Base-by-base conservation (phyloP, 2,329 filamentous ascomycete species). In the Fusarium sacchari region DNA sequence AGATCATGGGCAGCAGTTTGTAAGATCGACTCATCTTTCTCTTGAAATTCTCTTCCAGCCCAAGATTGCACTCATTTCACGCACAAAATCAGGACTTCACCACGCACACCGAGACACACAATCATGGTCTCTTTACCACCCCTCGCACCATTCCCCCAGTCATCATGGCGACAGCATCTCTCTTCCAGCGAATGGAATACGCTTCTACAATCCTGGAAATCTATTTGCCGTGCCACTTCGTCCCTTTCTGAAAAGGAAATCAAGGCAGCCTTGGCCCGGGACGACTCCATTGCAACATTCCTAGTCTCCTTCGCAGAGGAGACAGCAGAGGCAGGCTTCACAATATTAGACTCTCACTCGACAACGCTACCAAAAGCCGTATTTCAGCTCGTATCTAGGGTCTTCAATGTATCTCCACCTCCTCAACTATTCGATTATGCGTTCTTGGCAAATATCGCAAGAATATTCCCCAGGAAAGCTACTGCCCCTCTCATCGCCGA, bases 91-190 rank as follows among this genome's bases (percentile, higher is more conserved):
- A 32, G 28, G 28, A 42, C 11, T 30, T 52, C 26, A 37, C 26
- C 55, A 47, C 56, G 32, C 42, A 40, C 47, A 52, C 20, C 40
- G 15, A 43, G 36, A 26, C 56, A 49, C 40, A 47, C 42, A 53
- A 61, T 55, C 56, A 86, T 86, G 84, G 77, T 82, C 76, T 79
- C 83, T 60, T 83, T 95, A 55, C 94, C 94, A 46, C 88, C 91
- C 39, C 87, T 98, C 82, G 94, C 93, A 64, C 89, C 93, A 26
- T 95, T 96, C 77, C 96, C 95, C 24, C 88, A 91, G 69, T 84
- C 88, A 39, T 84, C 86, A 62, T 90, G 94, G 84, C 90, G 91
- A 78, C 88, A 88, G 74, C 88, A 88, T 74, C 88, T 97, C 67
- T 85, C 87, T 43, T 83, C 90, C 7, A 83, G 87, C 57, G 94